A percentile compares a stretch with the other conserved stretches of the same genome.
phyloP scores from a whole-genome alignment of 129 eudicot species.

The Chrysanthemum lavandulifolium region DNA sequence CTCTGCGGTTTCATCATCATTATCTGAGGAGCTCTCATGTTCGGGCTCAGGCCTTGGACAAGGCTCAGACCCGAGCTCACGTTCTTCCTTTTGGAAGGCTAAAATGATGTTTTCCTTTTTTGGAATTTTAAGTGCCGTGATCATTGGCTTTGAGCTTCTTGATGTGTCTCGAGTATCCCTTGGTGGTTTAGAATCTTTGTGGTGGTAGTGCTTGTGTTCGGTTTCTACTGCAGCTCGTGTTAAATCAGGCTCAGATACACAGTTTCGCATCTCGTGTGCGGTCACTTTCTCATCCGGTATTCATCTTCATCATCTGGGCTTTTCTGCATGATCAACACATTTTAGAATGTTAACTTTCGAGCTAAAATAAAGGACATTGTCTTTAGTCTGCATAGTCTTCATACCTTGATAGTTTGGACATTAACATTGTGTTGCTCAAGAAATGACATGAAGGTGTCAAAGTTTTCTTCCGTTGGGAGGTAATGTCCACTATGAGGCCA shows the following conservation, averaged over 20 bases:
- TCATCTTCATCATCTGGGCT: conserved; percentile 50
- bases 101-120: conserved; percentile 39
- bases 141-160: conserved; percentile 29
- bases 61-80: conserved; percentile 16
- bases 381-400: conserved; percentile 1
- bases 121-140: conserved; percentile 55
- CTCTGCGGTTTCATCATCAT: conserved; percentile 57
- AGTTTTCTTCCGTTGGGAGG: conserved; percentile 88
- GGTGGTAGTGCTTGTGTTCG: conserved; percentile 16
- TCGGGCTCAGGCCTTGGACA: neutral
- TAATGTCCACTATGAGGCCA: conserved; percentile 99
- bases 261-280: conserved; percentile 35
- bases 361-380: neutral
- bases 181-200: conserved; percentile 24
- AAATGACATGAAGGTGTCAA: conserved; percentile 67
- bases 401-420: conserved; percentile 60
- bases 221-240: conserved; percentile 29
- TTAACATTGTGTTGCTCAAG: conserved; percentile 57
- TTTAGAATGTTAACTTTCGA: neutral
- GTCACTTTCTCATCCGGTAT: conserved; percentile 13
- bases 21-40: conserved; percentile 36
- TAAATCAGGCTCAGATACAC: conserved; percentile 46
- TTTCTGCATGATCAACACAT: conserved; percentile 43
- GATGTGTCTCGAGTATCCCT: neutral
- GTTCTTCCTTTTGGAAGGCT: conserved; percentile 40